Evolutionary conservation across 1,284 basidiomycete species (phyloP).

Genomic region (Takashimella tepidaria): DNA sequence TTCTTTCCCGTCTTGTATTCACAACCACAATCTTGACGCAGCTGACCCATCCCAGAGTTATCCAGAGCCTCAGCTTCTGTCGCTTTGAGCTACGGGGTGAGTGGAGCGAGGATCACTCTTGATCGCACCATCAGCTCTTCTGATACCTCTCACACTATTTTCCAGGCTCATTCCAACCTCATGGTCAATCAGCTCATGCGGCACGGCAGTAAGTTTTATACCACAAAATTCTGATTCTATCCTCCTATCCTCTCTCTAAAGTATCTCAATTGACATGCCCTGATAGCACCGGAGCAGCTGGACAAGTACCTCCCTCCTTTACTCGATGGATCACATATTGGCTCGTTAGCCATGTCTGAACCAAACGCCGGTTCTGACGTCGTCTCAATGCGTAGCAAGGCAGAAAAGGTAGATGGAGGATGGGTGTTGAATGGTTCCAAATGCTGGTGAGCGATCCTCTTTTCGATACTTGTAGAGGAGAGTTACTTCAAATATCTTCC

Average conservation of each 20-base stretch:
- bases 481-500: background rate
- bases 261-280: background rate
- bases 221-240: background rate
- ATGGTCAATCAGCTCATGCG: slow-evolving; percentile 65
- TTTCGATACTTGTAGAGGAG: background rate
- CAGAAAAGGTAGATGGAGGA: slow-evolving; percentile 62
- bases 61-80: slow-evolving; percentile 85
- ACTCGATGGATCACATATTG: slow-evolving; percentile 74
- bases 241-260: background rate
- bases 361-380: slow-evolving; percentile 87
- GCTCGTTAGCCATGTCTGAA: slow-evolving; percentile 91
- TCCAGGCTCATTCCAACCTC: slow-evolving; percentile 75
- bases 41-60: slow-evolving; percentile 53
- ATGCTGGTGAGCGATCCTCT: slow-evolving; percentile 63
- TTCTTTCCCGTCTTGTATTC: no score
- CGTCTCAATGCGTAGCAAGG: slow-evolving; percentile 79
- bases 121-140: background rate
- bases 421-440: slow-evolving; percentile 84
- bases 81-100: slow-evolving; percentile 75
- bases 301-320: slow-evolving; percentile 80
- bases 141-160: no score
- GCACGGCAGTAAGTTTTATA: slow-evolving; percentile 62
- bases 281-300: slow-evolving; percentile 63
- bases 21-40: no score
- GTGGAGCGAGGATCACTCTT: slow-evolving; percentile 6